Evolutionary conservation across 768 basidiomycete genomes (phyloP), one percentile per base, ranked within the genome.

Genomic region (Lactarius sp.): DNA sequence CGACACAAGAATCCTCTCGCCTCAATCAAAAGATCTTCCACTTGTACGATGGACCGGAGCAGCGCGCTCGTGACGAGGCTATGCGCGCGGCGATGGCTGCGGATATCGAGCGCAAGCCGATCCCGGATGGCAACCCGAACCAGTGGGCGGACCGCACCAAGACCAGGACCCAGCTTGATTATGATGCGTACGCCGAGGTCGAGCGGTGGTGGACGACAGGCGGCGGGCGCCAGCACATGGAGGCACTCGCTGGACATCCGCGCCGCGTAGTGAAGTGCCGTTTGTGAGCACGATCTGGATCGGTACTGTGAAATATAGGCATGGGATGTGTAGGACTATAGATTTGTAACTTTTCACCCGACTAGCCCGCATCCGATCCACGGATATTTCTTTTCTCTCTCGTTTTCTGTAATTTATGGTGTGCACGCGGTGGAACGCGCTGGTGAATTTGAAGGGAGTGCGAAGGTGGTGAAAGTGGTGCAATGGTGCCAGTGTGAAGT

Each of bases 121-220:
- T 59, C 33, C 16, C 75, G 75, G 31, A 72, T 46, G 75, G 74
- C 2, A 83, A 79, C 66, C 74, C 76, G 60, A 85, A 85, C 65
- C 77, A 82, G 64, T 85, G 84, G 84, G 82, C 83, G 6, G 84
- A 86, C 69, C 77, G 75, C 68, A 72, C 70, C 56, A 83, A 83
- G 76, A 84, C 72, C 57, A 61, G 52, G 41, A 67, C 66, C 5
- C 78, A 81, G 68, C 85, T 84, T 71, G 75, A 77, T 14, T 84
- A 85, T 63, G 83, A 85, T 61, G 81, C 82, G 0, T 83, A 85
- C 51, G 71, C 33, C 10, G 81, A 74, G 41, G 82, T 78, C 6
- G 80, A 84, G 51, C 68, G 68, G 59, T 85, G 83, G 81, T 83
- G 81, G 81, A 62, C 47, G 1, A 71, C 12, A 12, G 47, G 73